Evolutionary conservation across 2,329 filamentous ascomycete species (phyloP).

Genomic region (Fusarium torulosum): DNA sequence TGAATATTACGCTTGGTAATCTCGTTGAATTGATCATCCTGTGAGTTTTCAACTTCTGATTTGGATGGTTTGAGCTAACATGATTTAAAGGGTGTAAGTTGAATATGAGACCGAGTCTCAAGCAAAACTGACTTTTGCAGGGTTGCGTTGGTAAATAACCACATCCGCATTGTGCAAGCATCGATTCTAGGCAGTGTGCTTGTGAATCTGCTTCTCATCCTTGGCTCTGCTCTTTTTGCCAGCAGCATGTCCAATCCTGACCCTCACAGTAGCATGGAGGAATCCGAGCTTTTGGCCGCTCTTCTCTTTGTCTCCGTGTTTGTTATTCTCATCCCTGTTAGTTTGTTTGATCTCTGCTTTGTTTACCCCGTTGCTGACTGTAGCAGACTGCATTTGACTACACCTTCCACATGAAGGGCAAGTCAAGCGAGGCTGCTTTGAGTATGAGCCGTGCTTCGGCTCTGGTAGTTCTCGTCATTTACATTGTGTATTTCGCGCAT

Average conservation of each 20-base stretch:
- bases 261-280: slow-evolving; percentile 59
- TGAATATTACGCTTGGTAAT: slow-evolving; percentile 74
- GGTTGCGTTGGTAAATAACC: slow-evolving; percentile 65
- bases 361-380: background rate
- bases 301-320: slow-evolving; percentile 56
- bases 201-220: slow-evolving; percentile 80
- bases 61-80: slow-evolving; percentile 45
- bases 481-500: slow-evolving; percentile 79
- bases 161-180: slow-evolving; percentile 81
- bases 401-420: slow-evolving; percentile 66
- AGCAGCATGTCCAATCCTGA: slow-evolving; percentile 77
- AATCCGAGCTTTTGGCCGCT: slow-evolving; percentile 53
- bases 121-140: slow-evolving; percentile 53
- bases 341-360: background rate
- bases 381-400: slow-evolving; percentile 57
- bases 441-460: slow-evolving; percentile 83
- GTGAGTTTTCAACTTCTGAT: slow-evolving; percentile 46
- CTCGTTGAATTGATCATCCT: slow-evolving; percentile 73
- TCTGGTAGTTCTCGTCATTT: slow-evolving; percentile 78
- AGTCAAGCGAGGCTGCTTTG: slow-evolving; percentile 72
- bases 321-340: slow-evolving; percentile 55
- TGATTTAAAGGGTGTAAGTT: slow-evolving; percentile 53
- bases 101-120: background rate
- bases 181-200: slow-evolving; percentile 81
- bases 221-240: slow-evolving; percentile 80